A percentile compares a stretch with the other conserved stretches of the same genome.
Evolutionary conservation across 108 stramenopile genomes (phyloP).

Genomic region (Ochromonas danica): DNA sequence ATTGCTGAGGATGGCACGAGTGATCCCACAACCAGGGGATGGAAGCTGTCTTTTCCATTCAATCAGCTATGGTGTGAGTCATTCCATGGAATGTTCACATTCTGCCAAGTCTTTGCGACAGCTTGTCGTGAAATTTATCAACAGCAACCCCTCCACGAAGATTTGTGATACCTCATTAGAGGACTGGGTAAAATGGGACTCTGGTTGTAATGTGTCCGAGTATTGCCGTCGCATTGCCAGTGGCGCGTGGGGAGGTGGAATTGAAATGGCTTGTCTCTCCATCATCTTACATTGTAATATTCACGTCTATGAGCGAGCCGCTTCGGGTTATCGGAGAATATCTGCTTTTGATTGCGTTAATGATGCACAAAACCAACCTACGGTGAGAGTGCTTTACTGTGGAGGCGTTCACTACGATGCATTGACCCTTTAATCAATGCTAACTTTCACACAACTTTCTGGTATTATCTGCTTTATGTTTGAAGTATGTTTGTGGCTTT

Average conservation of each 20-base stretch:
- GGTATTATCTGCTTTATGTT: too few species aligned
- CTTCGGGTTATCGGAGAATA: slow-evolving; percentile 43
- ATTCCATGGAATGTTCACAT: too few species aligned
- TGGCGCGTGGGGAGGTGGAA: slow-evolving; percentile 46
- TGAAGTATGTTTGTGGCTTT: too few species aligned
- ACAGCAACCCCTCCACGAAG: slow-evolving; percentile 19
- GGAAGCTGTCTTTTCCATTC: slow-evolving; percentile 51
- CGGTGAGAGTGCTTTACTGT: slow-evolving; percentile 39
- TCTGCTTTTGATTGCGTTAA: slow-evolving; percentile 33
- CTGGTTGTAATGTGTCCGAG: slow-evolving; percentile 1
- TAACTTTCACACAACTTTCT: neutral
- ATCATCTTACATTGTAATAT: slow-evolving; percentile 13
- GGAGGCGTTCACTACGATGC: slow-evolving; percentile 47
- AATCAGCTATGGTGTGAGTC: slow-evolving; percentile 34
- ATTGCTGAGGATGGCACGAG: neutral
- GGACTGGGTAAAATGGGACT: slow-evolving; percentile 48
- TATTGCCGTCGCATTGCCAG: slow-evolving; percentile 34
- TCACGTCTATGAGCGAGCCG: slow-evolving; percentile 42
- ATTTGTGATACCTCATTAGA: slow-evolving; percentile 46
- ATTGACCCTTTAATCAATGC: neutral
- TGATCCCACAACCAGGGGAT: slow-evolving; percentile 48
- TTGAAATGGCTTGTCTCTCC: slow-evolving; percentile 45
- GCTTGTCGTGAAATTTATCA: slow-evolving; percentile 18
- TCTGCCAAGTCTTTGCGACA: slow-evolving; percentile 33
- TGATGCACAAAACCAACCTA: neutral